Evolutionary conservation across 1,139 yeast species (phyloP).

Genomic region (Pichia sp.): DNA sequence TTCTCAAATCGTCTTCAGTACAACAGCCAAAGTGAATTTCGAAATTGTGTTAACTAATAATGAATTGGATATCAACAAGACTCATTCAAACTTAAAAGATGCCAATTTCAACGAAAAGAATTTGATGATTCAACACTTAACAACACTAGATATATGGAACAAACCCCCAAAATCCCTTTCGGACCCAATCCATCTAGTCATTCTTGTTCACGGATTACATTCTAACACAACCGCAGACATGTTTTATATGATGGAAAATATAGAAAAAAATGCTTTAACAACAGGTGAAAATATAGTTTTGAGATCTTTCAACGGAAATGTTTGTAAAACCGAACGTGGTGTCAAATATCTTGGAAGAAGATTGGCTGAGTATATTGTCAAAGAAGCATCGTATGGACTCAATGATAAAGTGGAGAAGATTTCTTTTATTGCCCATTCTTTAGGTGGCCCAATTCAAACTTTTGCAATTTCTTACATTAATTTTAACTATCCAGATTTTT

Average conservation of each 20-base stretch:
- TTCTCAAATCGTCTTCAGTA: conserved; percentile 78
- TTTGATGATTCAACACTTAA: conserved; percentile 48
- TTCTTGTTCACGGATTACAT: conserved; percentile 89
- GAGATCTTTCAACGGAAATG: conserved; percentile 81
- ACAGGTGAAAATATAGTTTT: conserved; percentile 67
- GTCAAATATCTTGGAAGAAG: conserved; percentile 81
- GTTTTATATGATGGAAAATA: conserved; percentile 79
- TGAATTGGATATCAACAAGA: conserved; percentile 41
- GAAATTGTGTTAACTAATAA: conserved; percentile 63
- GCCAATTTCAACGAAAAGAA: conserved; percentile 23
- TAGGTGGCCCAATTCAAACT: conserved; percentile 90
- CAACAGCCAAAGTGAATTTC: conserved; percentile 65
- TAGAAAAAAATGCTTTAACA: conserved; percentile 50
- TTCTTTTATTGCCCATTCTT: conserved; percentile 88
- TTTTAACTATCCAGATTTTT: conserved; percentile 70
- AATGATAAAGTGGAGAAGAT: conserved; percentile 46
- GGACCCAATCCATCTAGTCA: conserved; percentile 59
- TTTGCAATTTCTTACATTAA: conserved; percentile 86
- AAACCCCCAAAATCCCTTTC: conserved; percentile 40
- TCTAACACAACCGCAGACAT: conserved; percentile 89
- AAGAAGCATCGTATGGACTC: conserved; percentile 44
- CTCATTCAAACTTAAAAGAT: conserved; percentile 32
- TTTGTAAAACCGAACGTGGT: conserved; percentile 89
- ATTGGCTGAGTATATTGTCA: conserved; percentile 72
- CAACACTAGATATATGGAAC: conserved; percentile 77